These are phyloP conservation scores for Chrysoporthe cubensis DNA, from an alignment of 2,329 filamentous ascomycete genomes.

Conservation along the genomic window DNA sequence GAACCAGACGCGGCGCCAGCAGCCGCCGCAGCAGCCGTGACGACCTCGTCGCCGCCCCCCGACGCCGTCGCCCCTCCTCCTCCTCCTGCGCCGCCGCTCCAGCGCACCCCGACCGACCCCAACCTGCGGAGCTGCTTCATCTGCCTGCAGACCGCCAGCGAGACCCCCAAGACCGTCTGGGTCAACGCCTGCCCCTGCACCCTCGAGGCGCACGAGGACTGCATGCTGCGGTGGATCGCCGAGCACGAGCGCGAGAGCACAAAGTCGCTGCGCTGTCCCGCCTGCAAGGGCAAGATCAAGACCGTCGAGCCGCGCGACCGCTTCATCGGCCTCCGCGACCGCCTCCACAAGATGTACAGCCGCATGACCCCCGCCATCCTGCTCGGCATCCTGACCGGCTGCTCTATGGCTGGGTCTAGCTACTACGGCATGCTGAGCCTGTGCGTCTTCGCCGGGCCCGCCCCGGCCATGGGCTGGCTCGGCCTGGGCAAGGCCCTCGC, in stretches of 20 bases:
- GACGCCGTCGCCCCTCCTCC: constrained; percentile 5
- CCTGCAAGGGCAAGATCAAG: constrained; percentile 83
- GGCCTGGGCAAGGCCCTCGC: constrained; percentile 28
- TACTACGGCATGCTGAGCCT: constrained; percentile 58
- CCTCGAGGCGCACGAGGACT: constrained; percentile 86
- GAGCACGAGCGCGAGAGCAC: constrained; percentile 73
- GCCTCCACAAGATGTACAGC: constrained; percentile 59
- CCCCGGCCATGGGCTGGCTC: constrained; percentile 48
- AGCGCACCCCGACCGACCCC: constrained; percentile 27
- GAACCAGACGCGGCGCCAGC: constrained; percentile 11
- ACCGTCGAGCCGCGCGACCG: constrained; percentile 76
- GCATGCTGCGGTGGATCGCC: constrained; percentile 90
- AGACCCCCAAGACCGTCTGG: constrained; percentile 63
- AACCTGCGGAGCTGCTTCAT: constrained; percentile 61
- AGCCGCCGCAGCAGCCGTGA: constrained; percentile 5
- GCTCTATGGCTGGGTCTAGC: constrained; percentile 55
- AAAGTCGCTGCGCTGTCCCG: constrained; percentile 78
- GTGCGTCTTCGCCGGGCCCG: constrained; percentile 56
- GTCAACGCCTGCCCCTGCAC: constrained; percentile 89
- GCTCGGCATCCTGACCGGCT: constrained; percentile 59
- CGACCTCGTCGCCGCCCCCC: constrained; percentile 1
- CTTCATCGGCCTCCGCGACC: constrained; percentile 68
- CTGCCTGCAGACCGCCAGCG: constrained; percentile 61
- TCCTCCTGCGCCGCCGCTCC: constrained; percentile 13
- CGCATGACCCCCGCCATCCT: constrained; percentile 65